Conservation (phyloP, 164 flowering plant genomes). For the Liquidambar formosana region DNA sequence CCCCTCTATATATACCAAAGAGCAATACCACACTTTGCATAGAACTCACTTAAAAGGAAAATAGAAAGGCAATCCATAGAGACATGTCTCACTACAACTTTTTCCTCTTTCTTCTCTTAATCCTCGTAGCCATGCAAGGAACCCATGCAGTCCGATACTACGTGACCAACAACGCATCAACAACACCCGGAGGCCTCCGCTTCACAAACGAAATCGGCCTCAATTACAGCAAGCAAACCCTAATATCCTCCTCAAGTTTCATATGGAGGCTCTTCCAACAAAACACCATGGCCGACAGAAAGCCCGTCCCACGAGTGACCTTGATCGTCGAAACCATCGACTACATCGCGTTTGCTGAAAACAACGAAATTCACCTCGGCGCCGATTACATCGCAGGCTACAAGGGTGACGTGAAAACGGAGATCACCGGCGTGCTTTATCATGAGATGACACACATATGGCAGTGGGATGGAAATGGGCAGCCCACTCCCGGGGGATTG, state of each 20-base stretch:
- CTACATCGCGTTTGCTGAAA: constrained; percentile 17
- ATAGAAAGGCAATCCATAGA: too few species aligned
- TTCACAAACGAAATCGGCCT: constrained; percentile 15
- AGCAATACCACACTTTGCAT: too few species aligned
- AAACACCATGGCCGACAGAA: constrained; percentile 14
- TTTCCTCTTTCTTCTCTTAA: constrained; percentile 7
- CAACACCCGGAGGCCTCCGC: constrained; percentile 3
- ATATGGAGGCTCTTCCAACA: constrained; percentile 21
- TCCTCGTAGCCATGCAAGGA: neutral
- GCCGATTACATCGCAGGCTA: constrained; percentile 14
- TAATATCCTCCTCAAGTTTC: constrained; percentile 14
- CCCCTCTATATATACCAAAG: too few species aligned
- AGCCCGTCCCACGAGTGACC: constrained; percentile 6
- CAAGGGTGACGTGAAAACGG: constrained; percentile 26
- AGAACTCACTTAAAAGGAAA: too few species aligned
- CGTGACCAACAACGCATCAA: constrained; percentile 3
- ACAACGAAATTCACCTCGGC: constrained; percentile 25
- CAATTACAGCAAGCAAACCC: constrained; percentile 10
- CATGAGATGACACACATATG: constrained; percentile 38
- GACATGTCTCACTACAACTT: constrained; percentile 2
- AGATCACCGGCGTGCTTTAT: constrained; percentile 27
- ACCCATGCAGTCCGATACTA: constrained; percentile 6
- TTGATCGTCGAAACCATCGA: constrained; percentile 21
- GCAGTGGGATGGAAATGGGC: constrained; percentile 35
- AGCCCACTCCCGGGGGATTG: too few species aligned